phyloP scores from a whole-genome alignment of 2,329 filamentous ascomycete genomes.

The Metarhizium album region DNA sequence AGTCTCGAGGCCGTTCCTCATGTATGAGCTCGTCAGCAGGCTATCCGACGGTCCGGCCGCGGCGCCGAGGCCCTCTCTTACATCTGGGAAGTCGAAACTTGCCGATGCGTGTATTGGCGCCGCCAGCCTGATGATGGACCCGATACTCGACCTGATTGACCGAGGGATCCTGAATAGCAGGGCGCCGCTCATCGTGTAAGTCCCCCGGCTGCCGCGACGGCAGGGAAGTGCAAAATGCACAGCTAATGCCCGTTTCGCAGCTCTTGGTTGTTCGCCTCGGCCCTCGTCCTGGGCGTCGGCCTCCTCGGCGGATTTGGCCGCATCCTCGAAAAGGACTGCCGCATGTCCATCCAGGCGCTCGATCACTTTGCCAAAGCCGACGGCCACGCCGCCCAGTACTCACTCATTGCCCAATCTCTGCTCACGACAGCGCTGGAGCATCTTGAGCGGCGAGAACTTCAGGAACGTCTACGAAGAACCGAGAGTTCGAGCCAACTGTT shows the following conservation, averaged over 20 bases:
- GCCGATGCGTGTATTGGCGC: slow-evolving; percentile 46
- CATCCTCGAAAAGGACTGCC: slow-evolving; percentile 38
- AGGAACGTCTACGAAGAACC: slow-evolving; percentile 34
- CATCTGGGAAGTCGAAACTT: slow-evolving; percentile 36
- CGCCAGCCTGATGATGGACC: slow-evolving; percentile 41
- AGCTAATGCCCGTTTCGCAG: slow-evolving; percentile 16
- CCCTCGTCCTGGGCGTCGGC: slow-evolving; percentile 40
- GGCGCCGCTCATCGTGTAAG: slow-evolving; percentile 40
- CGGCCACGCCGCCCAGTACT: slow-evolving; percentile 41
- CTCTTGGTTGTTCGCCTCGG: slow-evolving; percentile 44
- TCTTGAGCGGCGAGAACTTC: slow-evolving; percentile 35
- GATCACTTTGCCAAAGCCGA: slow-evolving; percentile 39
- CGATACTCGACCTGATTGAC: slow-evolving; percentile 33
- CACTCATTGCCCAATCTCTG: slow-evolving; percentile 40
- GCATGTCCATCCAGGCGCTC: slow-evolving; percentile 34
- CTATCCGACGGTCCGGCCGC: slow-evolving; percentile 24
- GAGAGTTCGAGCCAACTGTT: slow-evolving; percentile 42
- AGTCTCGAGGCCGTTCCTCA: slow-evolving; percentile 43
- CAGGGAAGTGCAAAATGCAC: neutral
- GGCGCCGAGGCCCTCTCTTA: slow-evolving; percentile 13
- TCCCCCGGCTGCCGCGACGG: slow-evolving; percentile 4
- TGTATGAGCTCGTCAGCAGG: slow-evolving; percentile 41
- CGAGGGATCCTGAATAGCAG: slow-evolving; percentile 30
- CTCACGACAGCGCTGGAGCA: slow-evolving; percentile 34
- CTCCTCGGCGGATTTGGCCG: slow-evolving; percentile 41